A percentile compares a stretch with the other conserved stretches of the same genome.
These are phyloP conservation scores for Penicillium sclerotiorum DNA, from an alignment of 2,329 filamentous ascomycete genomes.

Conservation along the genomic window DNA sequence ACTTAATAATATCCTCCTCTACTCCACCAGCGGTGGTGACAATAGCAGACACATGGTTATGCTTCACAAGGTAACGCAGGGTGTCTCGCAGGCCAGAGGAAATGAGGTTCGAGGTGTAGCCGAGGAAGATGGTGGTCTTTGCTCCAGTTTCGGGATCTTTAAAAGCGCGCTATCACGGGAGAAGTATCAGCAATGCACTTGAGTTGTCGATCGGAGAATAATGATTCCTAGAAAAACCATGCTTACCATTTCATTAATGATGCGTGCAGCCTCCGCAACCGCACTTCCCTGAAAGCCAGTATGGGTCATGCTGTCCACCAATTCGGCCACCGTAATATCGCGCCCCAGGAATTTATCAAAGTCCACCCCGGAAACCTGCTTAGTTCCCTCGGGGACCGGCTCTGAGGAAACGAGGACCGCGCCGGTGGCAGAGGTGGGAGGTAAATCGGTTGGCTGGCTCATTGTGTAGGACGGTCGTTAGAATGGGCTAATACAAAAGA, in stretches of 20 bases:
- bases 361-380: slow-evolving; percentile 85
- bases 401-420: slow-evolving; percentile 85
- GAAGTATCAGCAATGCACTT: slow-evolving; percentile 7
- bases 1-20: slow-evolving; percentile 99
- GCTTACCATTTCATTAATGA: slow-evolving; percentile 94
- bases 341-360: slow-evolving; percentile 75
- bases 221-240: no score
- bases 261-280: slow-evolving; percentile 82
- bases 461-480: slow-evolving; percentile 8
- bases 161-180: slow-evolving; percentile 67
- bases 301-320: slow-evolving; percentile 76
- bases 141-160: slow-evolving; percentile 75
- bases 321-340: slow-evolving; percentile 80
- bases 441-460: slow-evolving; percentile 18
- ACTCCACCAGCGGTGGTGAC: slow-evolving; percentile 95
- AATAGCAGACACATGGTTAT: slow-evolving; percentile 88
- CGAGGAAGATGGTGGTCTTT: slow-evolving; percentile 90
- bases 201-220: not conserved
- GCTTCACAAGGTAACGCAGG: slow-evolving; percentile 87
- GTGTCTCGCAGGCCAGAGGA: slow-evolving; percentile 92
- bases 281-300: slow-evolving; percentile 86
- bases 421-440: slow-evolving; percentile 67
- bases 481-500: no score
- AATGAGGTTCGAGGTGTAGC: slow-evolving; percentile 96
- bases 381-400: slow-evolving; percentile 75